phyloP scores from a whole-genome alignment of 306 rosid species.

The Cucurbita moschata region DNA sequence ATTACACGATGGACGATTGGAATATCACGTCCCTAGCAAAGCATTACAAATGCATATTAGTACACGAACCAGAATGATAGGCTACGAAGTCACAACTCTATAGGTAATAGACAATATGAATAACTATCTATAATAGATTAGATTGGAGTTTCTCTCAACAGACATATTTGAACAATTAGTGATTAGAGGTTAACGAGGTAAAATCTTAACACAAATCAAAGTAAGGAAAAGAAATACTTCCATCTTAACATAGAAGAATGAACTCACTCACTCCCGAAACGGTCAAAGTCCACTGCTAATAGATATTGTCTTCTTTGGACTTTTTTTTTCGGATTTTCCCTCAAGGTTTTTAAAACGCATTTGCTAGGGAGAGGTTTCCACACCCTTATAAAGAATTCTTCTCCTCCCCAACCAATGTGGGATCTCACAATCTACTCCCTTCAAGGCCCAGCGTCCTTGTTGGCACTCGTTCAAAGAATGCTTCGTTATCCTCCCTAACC shows the following conservation, averaged over 20 bases:
- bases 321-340: too few relatives aligned
- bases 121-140: neutral
- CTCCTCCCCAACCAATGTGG: too few relatives aligned
- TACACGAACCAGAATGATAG: neutral
- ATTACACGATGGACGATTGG: constrained; percentile 79
- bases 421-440: too few relatives aligned
- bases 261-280: neutral
- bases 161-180: neutral
- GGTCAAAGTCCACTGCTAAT: too few relatives aligned
- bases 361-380: too few relatives aligned
- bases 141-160: neutral
- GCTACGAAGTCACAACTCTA: neutral
- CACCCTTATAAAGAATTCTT: too few relatives aligned
- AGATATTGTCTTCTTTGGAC: too few relatives aligned
- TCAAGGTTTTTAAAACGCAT: too few relatives aligned
- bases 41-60: constrained; percentile 10
- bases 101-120: neutral
- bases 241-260: neutral
- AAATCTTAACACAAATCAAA: neutral
- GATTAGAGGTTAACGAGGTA: neutral
- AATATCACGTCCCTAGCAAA: constrained; percentile 48
- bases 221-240: neutral
- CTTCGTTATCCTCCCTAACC: too few relatives aligned
- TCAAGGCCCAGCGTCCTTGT: too few relatives aligned
- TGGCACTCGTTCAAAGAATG: too few relatives aligned